Conservation (phyloP, 805 yeast genomes). For the Candida ulmi region DNA sequence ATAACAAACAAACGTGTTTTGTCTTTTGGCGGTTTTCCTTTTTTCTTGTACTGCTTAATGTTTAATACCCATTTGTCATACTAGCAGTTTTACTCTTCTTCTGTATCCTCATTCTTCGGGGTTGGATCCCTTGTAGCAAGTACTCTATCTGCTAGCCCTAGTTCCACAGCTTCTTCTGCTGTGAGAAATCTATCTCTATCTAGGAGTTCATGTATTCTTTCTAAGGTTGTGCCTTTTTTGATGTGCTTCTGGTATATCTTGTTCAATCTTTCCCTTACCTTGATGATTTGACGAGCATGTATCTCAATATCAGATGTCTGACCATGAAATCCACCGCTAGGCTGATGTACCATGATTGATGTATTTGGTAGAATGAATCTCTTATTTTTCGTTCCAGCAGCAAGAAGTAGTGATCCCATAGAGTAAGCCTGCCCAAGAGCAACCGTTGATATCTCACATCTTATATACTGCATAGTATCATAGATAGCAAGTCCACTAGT, state of each 20-base stretch:
- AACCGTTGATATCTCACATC: slow-evolving; percentile 27
- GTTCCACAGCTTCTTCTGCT: slow-evolving; percentile 25
- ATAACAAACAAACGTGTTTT: too few relatives aligned
- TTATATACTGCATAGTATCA: slow-evolving; percentile 30
- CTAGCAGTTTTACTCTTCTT: slow-evolving; percentile 1
- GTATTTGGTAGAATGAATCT: slow-evolving; percentile 27
- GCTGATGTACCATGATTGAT: slow-evolving; percentile 30
- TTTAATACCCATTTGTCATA: background rate
- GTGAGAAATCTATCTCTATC: slow-evolving; percentile 22
- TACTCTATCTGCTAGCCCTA: slow-evolving; percentile 28
- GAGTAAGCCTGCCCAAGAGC: slow-evolving; percentile 31
- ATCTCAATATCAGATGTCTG: slow-evolving; percentile 29
- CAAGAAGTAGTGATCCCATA: slow-evolving; percentile 27
- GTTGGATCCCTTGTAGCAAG: slow-evolving; percentile 12
- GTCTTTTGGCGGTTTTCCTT: too few relatives aligned
- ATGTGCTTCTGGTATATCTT: slow-evolving; percentile 24
- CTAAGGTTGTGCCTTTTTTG: slow-evolving; percentile 11
- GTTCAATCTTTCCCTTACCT: slow-evolving; percentile 24
- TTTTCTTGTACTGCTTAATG: background rate
- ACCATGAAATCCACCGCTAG: slow-evolving; percentile 26
- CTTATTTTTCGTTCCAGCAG: slow-evolving; percentile 24
- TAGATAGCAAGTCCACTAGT: slow-evolving; percentile 29
- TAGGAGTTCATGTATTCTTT: slow-evolving; percentile 14
- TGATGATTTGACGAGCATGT: slow-evolving; percentile 28
- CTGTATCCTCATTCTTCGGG: background rate